These are phyloP conservation scores for Sarocladium kiliense DNA, from an alignment of 2,329 filamentous ascomycete species.

Conservation along the genomic window DNA sequence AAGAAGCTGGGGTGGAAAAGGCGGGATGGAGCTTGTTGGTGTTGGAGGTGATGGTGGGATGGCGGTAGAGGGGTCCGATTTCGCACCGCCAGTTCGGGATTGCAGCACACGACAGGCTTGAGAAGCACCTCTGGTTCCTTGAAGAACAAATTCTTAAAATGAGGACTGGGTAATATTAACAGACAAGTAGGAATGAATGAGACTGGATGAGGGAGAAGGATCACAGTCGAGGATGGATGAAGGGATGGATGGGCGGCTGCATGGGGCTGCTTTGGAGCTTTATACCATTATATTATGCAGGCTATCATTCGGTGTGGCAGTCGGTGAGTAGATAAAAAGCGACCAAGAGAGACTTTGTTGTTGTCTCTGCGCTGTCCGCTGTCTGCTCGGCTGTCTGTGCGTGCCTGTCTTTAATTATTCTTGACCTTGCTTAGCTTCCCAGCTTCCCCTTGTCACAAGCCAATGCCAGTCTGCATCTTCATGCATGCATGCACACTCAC, in stretches of 20 bases:
- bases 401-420: background rate
- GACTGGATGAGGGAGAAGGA: background rate
- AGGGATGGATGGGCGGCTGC: background rate
- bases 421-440: background rate
- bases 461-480: background rate
- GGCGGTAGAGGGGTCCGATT: constrained; percentile 7
- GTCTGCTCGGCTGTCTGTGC: too few relatives aligned
- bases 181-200: background rate
- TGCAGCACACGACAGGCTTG: background rate
- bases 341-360: too few relatives aligned
- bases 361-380: background rate
- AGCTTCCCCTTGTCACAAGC: background rate
- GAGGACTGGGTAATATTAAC: background rate
- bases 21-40: background rate
- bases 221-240: background rate
- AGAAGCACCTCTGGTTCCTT: background rate
- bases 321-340: too few relatives aligned
- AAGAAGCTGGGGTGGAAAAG: background rate
- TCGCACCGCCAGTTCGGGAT: constrained; percentile 1
- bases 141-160: background rate
- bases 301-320: constrained; percentile 6
- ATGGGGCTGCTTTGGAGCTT: background rate
- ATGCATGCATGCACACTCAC: background rate
- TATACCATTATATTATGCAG: background rate
- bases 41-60: background rate